These are phyloP conservation scores for Penicillium paneum DNA, from an alignment of 2,329 filamentous ascomycete species.

Conservation along the genomic window DNA sequence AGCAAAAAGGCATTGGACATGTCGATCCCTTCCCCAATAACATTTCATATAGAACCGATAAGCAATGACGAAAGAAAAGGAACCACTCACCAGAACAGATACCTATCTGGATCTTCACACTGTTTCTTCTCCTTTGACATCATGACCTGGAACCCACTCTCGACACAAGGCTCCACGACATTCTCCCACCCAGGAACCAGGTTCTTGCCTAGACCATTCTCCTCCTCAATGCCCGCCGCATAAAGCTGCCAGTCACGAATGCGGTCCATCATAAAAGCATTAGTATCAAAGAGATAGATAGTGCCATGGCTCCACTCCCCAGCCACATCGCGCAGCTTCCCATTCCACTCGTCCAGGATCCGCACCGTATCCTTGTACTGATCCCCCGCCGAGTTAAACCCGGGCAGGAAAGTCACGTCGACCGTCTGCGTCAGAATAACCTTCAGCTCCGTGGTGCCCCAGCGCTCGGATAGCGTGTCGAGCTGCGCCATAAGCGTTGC, in stretches of 20 bases:
- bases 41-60: conserved; percentile 1
- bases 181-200: conserved; percentile 34
- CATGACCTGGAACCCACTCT: conserved; percentile 28
- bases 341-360: conserved; percentile 37
- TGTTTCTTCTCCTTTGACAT: conserved; percentile 29
- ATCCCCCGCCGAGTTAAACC: conserved; percentile 24
- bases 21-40: conserved; percentile 8
- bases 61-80: not conserved
- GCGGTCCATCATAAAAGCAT: conserved; percentile 38
- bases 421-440: conserved; percentile 39
- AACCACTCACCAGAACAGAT: conserved; percentile 41
- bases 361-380: conserved; percentile 36
- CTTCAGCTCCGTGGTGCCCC: conserved; percentile 30
- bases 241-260: conserved; percentile 40
- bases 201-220: conserved; percentile 35
- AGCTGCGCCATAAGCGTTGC: conserved; percentile 34
- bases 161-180: conserved; percentile 36
- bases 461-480: conserved; percentile 28
- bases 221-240: conserved; percentile 34
- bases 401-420: conserved; percentile 43
- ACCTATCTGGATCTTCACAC: conserved; percentile 39
- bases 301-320: conserved; percentile 33
- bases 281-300: conserved; percentile 42
- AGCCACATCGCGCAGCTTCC: conserved; percentile 27
- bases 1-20: conserved; percentile 4